These are phyloP conservation scores for Suillus placidus DNA, from an alignment of 768 basidiomycete genomes.

Conservation along the genomic window DNA sequence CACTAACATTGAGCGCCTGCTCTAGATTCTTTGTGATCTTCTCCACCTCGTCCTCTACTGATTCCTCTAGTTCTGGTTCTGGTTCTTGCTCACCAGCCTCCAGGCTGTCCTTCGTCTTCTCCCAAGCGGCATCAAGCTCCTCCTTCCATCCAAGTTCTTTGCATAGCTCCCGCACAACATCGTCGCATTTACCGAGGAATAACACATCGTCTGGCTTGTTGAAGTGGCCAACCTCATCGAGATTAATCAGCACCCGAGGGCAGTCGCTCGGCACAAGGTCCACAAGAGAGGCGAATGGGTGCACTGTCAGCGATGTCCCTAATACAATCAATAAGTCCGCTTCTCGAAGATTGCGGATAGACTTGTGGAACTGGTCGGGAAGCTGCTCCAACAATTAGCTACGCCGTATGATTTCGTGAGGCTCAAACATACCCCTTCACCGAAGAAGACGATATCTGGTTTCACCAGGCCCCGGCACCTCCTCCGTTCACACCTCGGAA, in stretches of 20 bases:
- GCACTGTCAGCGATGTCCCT: constrained; percentile 86
- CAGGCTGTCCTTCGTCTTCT: constrained; percentile 43
- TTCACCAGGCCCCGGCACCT: constrained; percentile 77
- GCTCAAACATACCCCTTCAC: constrained; percentile 61
- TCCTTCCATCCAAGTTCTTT: constrained; percentile 75
- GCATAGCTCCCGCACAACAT: constrained; percentile 61
- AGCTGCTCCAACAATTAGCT: constrained; percentile 49
- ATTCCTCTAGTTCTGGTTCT: constrained; percentile 11
- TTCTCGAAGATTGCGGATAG: constrained; percentile 52
- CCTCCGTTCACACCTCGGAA: constrained; percentile 60
- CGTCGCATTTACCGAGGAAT: constrained; percentile 72
- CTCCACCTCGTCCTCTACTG: constrained; percentile 28
- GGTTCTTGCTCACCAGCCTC: constrained; percentile 20
- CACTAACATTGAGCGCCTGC: constrained; percentile 17
- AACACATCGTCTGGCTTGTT: constrained; percentile 61
- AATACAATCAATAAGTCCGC: constrained; percentile 90
- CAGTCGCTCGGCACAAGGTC: constrained; percentile 53
- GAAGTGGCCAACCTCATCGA: constrained; percentile 77
- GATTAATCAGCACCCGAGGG: constrained; percentile 88
- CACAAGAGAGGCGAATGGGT: constrained; percentile 84
- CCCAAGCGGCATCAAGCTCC: constrained; percentile 60
- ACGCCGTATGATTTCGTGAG: constrained; percentile 1
- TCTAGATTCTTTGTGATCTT: constrained; percentile 28
- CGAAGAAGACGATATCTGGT: constrained; percentile 96
- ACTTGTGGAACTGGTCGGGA: constrained; percentile 65